Conservation (phyloP, 192 early-diverging fungal genomes). For the Coemansia aciculifera region DNA sequence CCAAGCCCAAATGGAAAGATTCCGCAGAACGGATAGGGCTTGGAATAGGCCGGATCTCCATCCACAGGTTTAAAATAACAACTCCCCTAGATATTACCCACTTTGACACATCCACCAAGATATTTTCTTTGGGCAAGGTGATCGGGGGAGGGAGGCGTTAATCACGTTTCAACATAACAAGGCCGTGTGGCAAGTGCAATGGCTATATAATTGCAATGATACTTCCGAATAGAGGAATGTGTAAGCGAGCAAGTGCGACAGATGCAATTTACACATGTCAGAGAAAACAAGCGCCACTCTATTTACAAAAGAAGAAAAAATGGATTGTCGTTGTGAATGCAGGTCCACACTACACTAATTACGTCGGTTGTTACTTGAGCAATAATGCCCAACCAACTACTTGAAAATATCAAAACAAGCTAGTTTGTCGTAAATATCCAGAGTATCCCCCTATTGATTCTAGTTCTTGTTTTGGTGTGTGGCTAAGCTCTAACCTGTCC, state of each 20-base stretch:
- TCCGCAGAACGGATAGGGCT: neutral
- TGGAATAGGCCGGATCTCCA: neutral
- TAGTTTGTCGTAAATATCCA: neutral
- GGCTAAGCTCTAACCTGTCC: neutral
- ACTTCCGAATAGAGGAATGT: neutral
- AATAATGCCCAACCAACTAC: neutral
- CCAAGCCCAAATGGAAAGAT: neutral
- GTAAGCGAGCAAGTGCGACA: neutral
- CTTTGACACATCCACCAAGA: neutral
- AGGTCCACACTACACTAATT: conserved; percentile 5
- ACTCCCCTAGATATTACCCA: neutral
- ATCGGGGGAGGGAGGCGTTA: neutral
- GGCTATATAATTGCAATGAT: neutral
- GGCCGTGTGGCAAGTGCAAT: neutral
- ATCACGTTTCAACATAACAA: neutral
- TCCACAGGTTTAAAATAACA: neutral
- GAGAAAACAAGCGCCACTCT: neutral
- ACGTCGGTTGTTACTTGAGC: neutral
- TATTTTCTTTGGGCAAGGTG: neutral
- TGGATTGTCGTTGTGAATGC: neutral
- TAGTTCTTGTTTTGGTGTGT: neutral
- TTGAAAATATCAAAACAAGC: neutral
- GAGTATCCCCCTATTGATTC: neutral
- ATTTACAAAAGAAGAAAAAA: neutral
- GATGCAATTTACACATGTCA: neutral